Base-by-base conservation (phyloP, 1,139 yeast genomes). In the Yamadazyma buinensis region DNA sequence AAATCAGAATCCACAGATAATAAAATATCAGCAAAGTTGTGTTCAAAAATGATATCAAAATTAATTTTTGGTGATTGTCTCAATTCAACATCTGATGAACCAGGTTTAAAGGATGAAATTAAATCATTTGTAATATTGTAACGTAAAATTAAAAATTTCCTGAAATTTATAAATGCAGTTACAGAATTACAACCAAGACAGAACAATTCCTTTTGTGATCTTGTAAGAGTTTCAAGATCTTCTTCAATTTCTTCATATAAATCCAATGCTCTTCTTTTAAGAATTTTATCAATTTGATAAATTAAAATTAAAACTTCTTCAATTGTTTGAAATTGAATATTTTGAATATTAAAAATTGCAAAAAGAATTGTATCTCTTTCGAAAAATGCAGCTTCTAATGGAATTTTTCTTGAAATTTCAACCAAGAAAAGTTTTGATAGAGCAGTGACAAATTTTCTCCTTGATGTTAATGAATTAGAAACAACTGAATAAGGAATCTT, bases 381-480 rank as follows among this genome's bases (percentile, higher is more conserved):
- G 1, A 37, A 36, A 6, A 45, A 34, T 2, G 48, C 50, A 11
- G 45, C 46, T 14, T 37, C 15, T 40, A 42, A 23, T 20, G 26
- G 14, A 8, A 21, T 9, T 17, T 27, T 33, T 10, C 35, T 33
- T 18, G 40, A 44, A 13, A 47, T 29, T 13, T 49, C 42, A 9
- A 57, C 26, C 23, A 52, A 39, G 25, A 64, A 52, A 2, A 52
- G 36, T 33, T 52, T 63, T 7, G 53, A 34, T 5, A 66, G 29
- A 0, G 72, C 46, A 11, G 46, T 47, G 11, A 57, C 48, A 32
- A 82, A 67, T 49, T 70, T 77, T 43, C 66, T 72, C 34, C 70
- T 64, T 0, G 80, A 64, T 2, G 65, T 54, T 32, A 66, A 62
- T 25, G 65, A 64, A 7, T 56, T 58, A 31, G 60, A 63, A 17